Evolutionary conservation across 228 moss, liverwort and hornwort species (phyloP), one percentile per base, ranked within the genome.

Genomic region (Sphagnum fallax): DNA sequence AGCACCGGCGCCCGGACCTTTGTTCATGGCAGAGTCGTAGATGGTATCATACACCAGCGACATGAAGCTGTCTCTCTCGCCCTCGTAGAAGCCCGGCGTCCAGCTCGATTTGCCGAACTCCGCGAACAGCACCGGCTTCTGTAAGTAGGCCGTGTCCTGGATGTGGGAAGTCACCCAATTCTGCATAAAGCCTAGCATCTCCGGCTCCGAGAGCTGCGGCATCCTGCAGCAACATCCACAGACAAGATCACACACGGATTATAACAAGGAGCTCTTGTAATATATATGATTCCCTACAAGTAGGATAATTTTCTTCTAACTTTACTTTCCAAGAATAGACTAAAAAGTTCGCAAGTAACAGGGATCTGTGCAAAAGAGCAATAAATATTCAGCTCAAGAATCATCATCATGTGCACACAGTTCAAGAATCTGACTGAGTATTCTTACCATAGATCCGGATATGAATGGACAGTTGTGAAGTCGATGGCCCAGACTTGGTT

Each of bases 391-490:
- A 32, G 32, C 32, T 32, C 32, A 32, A 32, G 32, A 32, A 3
- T 32, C 32, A 32, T 32, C 32, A 32, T 32, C 2, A 32, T 32
- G 32, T 32, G 32, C 32, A 32, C 2, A 32, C 32, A 32, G 32
- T 32, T 32, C 2, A 32, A 32, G 32, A 32, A 32, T 32, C 32
- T 32, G 32, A 32, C 32, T 32, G 32, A 32, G 2, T 4, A 8
- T 65, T 52, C 64, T 64, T 70, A 91, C 91, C 91, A 91, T 60
- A 76, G 69, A 61, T 91, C 91, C 4, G 91, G 86, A 66, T 91
- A 91, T 4, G 91, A 79, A 60, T 91, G 91, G 51, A 91, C 91
- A 9, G 86, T 83, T 6, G 79, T 67, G 61, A 83, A 91, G 64
- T 91, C 91, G 13, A 91, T 82, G n/a, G 65, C 73, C 0, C 73